Conservation (phyloP, 169 alveolate species). For the Babesia divergens region DNA sequence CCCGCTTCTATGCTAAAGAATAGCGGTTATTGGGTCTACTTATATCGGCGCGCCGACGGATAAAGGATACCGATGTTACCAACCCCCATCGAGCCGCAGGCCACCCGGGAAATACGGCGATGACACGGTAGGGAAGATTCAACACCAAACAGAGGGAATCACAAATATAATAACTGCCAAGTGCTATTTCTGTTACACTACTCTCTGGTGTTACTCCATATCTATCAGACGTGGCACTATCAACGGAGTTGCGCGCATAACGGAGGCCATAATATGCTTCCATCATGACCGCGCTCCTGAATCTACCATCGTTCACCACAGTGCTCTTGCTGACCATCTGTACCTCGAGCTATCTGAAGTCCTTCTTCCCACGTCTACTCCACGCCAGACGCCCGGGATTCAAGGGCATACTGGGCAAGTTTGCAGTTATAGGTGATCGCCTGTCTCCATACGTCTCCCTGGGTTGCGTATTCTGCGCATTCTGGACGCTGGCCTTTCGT, state of each 20-base stretch:
- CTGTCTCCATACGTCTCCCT: constrained; percentile 90
- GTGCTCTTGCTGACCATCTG: constrained; percentile 88
- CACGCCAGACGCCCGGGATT: constrained; percentile 87
- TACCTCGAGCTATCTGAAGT: constrained; percentile 90
- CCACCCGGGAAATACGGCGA: too few species aligned
- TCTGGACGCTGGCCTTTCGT: constrained; percentile 82
- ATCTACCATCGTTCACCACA: constrained; percentile 88
- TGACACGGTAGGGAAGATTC: too few species aligned
- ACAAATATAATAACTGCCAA: too few species aligned
- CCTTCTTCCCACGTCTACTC: constrained; percentile 84
- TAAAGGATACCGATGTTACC: not conserved
- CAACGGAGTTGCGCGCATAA: not conserved
- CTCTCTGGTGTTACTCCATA: too few species aligned
- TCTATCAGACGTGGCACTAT: too few species aligned
- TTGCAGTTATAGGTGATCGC: constrained; percentile 95
- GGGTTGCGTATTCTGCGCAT: constrained; percentile 85
- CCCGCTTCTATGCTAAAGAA: not conserved
- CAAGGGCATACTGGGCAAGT: constrained; percentile 89
- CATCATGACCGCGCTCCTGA: constrained; percentile 91
- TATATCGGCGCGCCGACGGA: not conserved
- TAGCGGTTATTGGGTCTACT: not conserved
- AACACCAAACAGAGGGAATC: too few species aligned
- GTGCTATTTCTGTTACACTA: too few species aligned
- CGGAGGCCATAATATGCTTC: not conserved
- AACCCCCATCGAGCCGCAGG: constrained; percentile 36